Evolutionary conservation across 371 early-diverging fungal genomes (phyloP).

Genomic region (Pancytospora epiphaga): DNA sequence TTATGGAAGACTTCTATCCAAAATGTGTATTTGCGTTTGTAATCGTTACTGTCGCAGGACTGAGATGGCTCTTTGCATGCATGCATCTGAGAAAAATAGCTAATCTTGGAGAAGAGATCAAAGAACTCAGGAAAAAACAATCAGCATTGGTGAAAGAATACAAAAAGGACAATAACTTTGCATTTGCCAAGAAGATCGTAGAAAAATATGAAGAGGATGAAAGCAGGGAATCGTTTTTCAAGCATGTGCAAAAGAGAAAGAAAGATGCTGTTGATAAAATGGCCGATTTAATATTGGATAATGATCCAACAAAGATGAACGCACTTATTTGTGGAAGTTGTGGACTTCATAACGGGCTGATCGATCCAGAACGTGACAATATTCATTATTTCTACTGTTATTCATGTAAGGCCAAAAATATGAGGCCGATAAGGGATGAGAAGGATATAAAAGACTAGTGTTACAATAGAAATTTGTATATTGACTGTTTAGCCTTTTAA

Average conservation of each 20-base stretch:
- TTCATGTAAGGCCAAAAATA: slow-evolving; percentile 39
- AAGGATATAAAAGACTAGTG: background rate
- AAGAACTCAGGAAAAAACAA: slow-evolving; percentile 35
- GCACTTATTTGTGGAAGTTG: slow-evolving; percentile 79
- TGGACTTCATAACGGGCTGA: slow-evolving; percentile 77
- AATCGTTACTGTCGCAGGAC: background rate
- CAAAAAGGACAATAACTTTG: slow-evolving; percentile 74
- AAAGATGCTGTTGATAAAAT: slow-evolving; percentile 74
- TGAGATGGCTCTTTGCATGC: background rate
- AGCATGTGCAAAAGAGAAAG: slow-evolving; percentile 55
- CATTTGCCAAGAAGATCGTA: slow-evolving; percentile 72
- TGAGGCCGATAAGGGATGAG: slow-evolving; percentile 12
- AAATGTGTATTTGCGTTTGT: background rate
- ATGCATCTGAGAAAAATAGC: slow-evolving; percentile 5
- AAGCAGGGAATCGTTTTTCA: slow-evolving; percentile 19
- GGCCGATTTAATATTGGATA: slow-evolving; percentile 62
- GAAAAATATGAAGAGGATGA: slow-evolving; percentile 69
- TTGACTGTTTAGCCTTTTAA: too few relatives aligned
- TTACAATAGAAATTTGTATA: too few relatives aligned
- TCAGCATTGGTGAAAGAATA: slow-evolving; percentile 66
- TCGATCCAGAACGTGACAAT: slow-evolving; percentile 69
- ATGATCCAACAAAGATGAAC: slow-evolving; percentile 66
- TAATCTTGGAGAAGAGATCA: slow-evolving; percentile 22
- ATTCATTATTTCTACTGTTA: slow-evolving; percentile 61
- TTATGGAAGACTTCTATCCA: background rate